Evolutionary conservation across 1,284 basidiomycete species (phyloP).

Genomic region (Tremellales sp.): DNA sequence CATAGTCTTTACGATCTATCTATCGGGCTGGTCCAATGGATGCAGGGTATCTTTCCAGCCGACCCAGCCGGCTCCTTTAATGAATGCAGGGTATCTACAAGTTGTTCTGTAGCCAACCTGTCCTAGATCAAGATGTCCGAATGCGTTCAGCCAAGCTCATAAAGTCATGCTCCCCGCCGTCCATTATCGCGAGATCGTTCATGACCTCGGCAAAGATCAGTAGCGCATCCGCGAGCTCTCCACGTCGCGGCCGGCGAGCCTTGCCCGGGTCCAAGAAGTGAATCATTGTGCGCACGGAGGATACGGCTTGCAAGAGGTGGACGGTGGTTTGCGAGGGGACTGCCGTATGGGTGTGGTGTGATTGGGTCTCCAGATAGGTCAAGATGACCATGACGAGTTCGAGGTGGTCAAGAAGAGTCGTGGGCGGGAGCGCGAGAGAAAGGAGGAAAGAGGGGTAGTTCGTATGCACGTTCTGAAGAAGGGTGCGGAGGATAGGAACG

Average conservation of each 20-base stretch:
- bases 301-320: conserved; percentile 3
- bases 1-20: background rate
- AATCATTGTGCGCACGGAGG: conserved; percentile 3
- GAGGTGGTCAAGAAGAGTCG: too few relatives aligned
- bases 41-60: background rate
- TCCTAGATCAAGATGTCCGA: too few relatives aligned
- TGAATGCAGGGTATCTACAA: conserved; percentile 15
- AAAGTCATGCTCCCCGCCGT: conserved; percentile 1
- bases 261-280: conserved; percentile 4
- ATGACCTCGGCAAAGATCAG: background rate
- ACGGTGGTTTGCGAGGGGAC: background rate
- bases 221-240: conserved; percentile 7
- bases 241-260: conserved; percentile 7
- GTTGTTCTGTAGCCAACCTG: conserved; percentile 1
- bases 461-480: too few relatives aligned
- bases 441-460: too few relatives aligned
- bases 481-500: too few relatives aligned
- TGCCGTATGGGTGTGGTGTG: conserved; percentile 3
- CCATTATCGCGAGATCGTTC: conserved; percentile 5
- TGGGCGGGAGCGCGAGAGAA: too few relatives aligned
- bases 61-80: conserved; percentile 2
- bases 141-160: background rate
- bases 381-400: too few relatives aligned
- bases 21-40: background rate
- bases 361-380: too few relatives aligned